phyloP scores from a whole-genome alignment of 805 yeast genomes.

The Ogataea pini region DNA sequence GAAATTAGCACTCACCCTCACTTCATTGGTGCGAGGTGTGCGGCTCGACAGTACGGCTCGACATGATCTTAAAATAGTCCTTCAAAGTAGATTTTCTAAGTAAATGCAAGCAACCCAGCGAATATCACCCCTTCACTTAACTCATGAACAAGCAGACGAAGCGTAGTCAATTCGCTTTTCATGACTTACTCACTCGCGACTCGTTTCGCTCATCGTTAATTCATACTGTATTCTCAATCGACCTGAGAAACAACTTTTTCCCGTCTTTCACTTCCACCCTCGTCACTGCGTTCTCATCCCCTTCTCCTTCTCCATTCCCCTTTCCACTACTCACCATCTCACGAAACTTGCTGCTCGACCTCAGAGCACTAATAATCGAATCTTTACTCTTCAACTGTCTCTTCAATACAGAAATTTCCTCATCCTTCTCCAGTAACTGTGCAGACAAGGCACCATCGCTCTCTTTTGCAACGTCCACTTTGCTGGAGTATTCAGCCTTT shows the following conservation, averaged over 20 bases:
- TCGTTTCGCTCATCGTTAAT: background rate
- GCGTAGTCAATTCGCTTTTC: no score
- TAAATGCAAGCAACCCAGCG: no score
- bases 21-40: no score
- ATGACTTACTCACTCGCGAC: background rate
- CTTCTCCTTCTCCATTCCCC: background rate
- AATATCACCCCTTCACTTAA: no score
- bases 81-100: no score
- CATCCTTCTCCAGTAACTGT: slow-evolving; percentile 56
- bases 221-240: slow-evolving; percentile 22
- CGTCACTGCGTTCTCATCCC: background rate
- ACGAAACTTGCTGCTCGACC: slow-evolving; percentile 63
- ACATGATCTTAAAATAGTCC: no score
- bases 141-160: no score
- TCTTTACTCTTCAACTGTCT: slow-evolving; percentile 71
- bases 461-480: background rate
- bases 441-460: slow-evolving; percentile 1
- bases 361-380: slow-evolving; percentile 71
- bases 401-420: slow-evolving; percentile 65
- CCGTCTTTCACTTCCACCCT: background rate
- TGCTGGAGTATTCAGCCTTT: slow-evolving; percentile 10
- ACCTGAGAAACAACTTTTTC: slow-evolving; percentile 18
- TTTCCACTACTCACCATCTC: slow-evolving; percentile 27
- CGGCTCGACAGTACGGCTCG: no score
- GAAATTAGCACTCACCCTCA: no score